phyloP scores from a whole-genome alignment of 2,329 filamentous ascomycete species.

The Apiospora rasikravindrae region DNA sequence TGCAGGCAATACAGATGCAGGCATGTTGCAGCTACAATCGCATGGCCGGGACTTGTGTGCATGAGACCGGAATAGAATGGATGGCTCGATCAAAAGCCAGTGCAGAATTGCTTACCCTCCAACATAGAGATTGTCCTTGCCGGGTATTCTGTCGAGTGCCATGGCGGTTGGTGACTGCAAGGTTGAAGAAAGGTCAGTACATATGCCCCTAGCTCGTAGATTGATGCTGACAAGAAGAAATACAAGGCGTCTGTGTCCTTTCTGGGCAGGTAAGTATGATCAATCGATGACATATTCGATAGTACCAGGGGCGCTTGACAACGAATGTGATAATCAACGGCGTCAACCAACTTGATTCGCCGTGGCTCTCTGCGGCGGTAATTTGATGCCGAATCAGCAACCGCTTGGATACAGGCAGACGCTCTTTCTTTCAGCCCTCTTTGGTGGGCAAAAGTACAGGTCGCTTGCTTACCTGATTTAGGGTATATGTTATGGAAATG shows the following conservation, averaged over 20 bases:
- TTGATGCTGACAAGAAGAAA: conserved; percentile 4
- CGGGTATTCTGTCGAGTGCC: conserved; percentile 71
- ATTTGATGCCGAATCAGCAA: neutral
- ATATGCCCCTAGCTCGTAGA: neutral
- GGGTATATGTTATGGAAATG: conserved; percentile 1
- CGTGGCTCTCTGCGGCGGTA: neutral
- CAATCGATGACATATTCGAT: neutral
- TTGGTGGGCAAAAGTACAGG: conserved; percentile 1
- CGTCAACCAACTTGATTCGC: neutral
- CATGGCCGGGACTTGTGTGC: neutral
- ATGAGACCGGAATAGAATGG: neutral
- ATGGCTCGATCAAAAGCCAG: neutral
- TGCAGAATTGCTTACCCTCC: conserved; percentile 66
- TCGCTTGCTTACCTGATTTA: conserved; percentile 8
- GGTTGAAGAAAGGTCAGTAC: conserved; percentile 4
- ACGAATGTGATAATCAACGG: neutral
- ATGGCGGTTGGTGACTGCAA: conserved; percentile 42
- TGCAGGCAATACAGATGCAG: neutral
- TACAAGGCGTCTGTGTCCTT: neutral
- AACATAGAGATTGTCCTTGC: conserved; percentile 75
- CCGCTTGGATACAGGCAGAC: neutral
- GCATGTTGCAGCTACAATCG: neutral
- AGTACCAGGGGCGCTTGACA: neutral
- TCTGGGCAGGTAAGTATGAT: neutral
- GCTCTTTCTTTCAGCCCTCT: neutral